Percentiles rank a stretch among this genome's conserved stretches.
These are phyloP conservation scores for Alternaria sp. DNA, from an alignment of 2,329 filamentous ascomycete genomes.

Conservation along the genomic window DNA sequence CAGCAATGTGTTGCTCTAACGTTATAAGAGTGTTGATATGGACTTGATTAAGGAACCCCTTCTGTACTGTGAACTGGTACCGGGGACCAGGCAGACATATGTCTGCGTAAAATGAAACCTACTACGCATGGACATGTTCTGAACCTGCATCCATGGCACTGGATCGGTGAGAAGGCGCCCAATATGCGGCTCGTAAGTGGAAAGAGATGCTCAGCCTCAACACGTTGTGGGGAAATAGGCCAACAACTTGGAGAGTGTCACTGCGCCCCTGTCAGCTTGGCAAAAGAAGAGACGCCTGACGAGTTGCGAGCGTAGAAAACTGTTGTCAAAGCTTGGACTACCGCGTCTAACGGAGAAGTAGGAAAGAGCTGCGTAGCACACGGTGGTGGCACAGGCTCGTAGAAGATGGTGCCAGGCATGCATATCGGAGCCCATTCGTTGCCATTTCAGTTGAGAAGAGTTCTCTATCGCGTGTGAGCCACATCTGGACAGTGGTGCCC, in stretches of 20 bases:
- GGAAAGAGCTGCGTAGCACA: constrained; percentile 20
- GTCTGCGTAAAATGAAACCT: constrained; percentile 32
- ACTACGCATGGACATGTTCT: constrained; percentile 26
- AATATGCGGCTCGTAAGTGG: constrained; percentile 28
- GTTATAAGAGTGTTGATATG: constrained; percentile 18
- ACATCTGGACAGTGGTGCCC: constrained; percentile 26
- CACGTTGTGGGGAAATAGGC: constrained; percentile 32
- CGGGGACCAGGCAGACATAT: constrained; percentile 37
- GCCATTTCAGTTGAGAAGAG: constrained; percentile 21
- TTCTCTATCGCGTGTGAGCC: constrained; percentile 30
- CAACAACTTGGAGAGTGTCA: constrained; percentile 21
- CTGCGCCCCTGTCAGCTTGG: constrained; percentile 20
- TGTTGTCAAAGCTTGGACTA: constrained; percentile 22
- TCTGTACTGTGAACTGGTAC: constrained; percentile 13
- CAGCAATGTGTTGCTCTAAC: constrained; percentile 26
- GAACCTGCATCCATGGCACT: constrained; percentile 23
- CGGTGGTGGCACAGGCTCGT: constrained; percentile 38
- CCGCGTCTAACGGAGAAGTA: constrained; percentile 12
- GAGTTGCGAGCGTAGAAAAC: constrained; percentile 21
- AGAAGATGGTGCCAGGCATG: constrained; percentile 13
- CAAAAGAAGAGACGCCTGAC: constrained; percentile 20
- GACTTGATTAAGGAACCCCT: constrained; percentile 18
- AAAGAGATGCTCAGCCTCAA: constrained; percentile 41
- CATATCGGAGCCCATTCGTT: constrained; percentile 21
- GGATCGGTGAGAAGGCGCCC: constrained; percentile 34